These are phyloP conservation scores for Garcia nutans DNA, from an alignment of 345 rosid genomes.

Conservation along the genomic window DNA sequence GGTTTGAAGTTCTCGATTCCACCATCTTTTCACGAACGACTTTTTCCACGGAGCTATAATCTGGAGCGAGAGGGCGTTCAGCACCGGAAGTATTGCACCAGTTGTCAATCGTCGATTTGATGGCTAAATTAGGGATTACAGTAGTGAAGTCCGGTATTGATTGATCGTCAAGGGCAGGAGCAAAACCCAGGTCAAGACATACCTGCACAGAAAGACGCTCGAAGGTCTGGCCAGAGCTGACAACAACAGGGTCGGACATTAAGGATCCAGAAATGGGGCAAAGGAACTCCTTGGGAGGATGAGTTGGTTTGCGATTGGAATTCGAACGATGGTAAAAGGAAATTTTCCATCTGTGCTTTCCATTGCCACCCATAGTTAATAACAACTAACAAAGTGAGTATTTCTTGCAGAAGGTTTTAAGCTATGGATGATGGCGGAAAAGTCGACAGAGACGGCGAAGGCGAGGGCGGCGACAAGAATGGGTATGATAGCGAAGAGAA, in stretches of 20 bases:
- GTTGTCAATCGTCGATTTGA: constrained; percentile 28
- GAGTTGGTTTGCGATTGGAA: constrained; percentile 5
- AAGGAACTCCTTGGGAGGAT: constrained; percentile 32
- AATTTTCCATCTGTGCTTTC: constrained; percentile 59
- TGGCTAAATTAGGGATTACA: constrained; percentile 29
- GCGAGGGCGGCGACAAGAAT: background rate
- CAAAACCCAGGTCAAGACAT: constrained; percentile 27
- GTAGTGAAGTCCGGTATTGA: constrained; percentile 25
- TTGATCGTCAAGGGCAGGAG: constrained; percentile 17
- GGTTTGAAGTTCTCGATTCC: constrained; percentile 8
- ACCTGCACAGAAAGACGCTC: constrained; percentile 38
- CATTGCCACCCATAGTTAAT: constrained; percentile 55
- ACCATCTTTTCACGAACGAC: constrained; percentile 15
- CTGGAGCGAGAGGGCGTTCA: constrained; percentile 21
- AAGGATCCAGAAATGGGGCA: constrained; percentile 38
- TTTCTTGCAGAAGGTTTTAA: no score
- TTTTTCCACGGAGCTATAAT: constrained; percentile 17
- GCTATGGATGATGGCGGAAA: background rate
- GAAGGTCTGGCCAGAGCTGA: constrained; percentile 42
- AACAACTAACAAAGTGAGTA: background rate
- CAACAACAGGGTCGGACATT: constrained; percentile 42
- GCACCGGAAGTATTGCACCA: constrained; percentile 29
- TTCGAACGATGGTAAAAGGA: constrained; percentile 44
- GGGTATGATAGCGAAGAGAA: background rate
- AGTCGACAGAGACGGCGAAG: background rate